Percentiles rank a stretch among this genome's conserved stretches.
phyloP scores from a whole-genome alignment of 352 stramenopile species.

The Phytophthora tubulina region DNA sequence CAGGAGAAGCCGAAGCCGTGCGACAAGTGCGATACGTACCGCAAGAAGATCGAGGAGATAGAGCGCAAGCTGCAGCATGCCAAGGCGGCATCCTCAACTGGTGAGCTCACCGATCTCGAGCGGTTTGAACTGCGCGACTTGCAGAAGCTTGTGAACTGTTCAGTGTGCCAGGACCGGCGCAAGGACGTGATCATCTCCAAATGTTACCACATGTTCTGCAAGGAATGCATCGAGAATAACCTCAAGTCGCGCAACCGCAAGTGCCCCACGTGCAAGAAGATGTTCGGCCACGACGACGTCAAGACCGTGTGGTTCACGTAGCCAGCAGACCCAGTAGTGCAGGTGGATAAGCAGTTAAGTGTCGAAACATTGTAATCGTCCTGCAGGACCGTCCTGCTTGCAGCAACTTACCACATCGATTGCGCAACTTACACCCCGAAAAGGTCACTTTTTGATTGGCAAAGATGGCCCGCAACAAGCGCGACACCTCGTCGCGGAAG shows the following conservation, averaged over 20 bases:
- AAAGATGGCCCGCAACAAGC: conserved; percentile 52
- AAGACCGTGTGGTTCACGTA: conserved; percentile 90
- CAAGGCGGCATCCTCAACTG: conserved; percentile 42
- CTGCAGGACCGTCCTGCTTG: background rate
- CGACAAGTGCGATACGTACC: conserved; percentile 61
- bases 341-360: conserved; percentile 21
- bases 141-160: conserved; percentile 88
- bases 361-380: conserved; percentile 15
- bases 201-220: conserved; percentile 92
- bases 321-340: conserved; percentile 1
- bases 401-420: conserved; percentile 7
- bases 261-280: conserved; percentile 92
- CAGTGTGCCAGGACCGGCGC: conserved; percentile 83
- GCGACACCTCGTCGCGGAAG: conserved; percentile 39
- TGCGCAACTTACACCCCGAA: conserved; percentile 10
- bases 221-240: conserved; percentile 89
- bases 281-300: conserved; percentile 91
- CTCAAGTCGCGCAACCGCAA: conserved; percentile 91
- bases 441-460: conserved; percentile 36
- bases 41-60: conserved; percentile 62
- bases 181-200: conserved; percentile 92
- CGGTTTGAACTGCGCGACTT: conserved; percentile 85
- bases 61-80: conserved; percentile 55
- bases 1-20: conserved; percentile 68
- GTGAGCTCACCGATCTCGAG: conserved; percentile 74